Base-by-base conservation (phyloP, 495 filamentous ascomycete species). In the Neurospora africana region DNA sequence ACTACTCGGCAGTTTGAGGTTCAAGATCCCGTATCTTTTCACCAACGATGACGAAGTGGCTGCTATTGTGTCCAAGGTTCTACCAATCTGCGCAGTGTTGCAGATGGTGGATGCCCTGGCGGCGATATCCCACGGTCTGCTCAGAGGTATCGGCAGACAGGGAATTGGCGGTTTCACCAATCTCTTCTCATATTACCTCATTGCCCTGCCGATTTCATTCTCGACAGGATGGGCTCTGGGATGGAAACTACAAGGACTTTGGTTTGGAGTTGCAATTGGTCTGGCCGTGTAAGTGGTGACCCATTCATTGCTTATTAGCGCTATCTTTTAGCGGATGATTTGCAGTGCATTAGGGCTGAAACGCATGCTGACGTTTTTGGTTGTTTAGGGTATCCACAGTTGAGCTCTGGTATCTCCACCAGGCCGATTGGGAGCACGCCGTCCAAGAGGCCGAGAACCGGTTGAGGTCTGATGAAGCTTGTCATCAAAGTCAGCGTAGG, bases 51-150 rank as follows among this genome's bases (percentile, higher is more conserved):
- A 84, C 37, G 91, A 91, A 36, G 92, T 96, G 68, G 87, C 92
- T 70, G 83, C 81, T 0, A 82, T 94, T 21, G 91, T 93, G 3
- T 86, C 90, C 3, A 74, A 81, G 11, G 85, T 91, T 17, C 83
- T 96, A 17, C 92, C 92, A 3, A 76, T 95, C 15, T 91, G 89
- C 71, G 91, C 92, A 0, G 87, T 90, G 0, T 91, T 94, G 79
- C 93, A 96, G 78, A 83, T 93, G 2, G 92, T 93, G 72, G 93
- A 96, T 75, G 86, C 90, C 0, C 75, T 93, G n/a, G 88, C 92
- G 0, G 84, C 88, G 15, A 90, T 87, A 73, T 92, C 89, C 74
- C 92, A 92, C 74, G 93, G 93, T 21, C 84, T 94, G 19, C 82
- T 96, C 23, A 84, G 93, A 21, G 93, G 92, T 9, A 84, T 93